These are phyloP conservation scores for Trametes cinnabarina DNA, from an alignment of 768 basidiomycete species.

Conservation along the genomic window DNA sequence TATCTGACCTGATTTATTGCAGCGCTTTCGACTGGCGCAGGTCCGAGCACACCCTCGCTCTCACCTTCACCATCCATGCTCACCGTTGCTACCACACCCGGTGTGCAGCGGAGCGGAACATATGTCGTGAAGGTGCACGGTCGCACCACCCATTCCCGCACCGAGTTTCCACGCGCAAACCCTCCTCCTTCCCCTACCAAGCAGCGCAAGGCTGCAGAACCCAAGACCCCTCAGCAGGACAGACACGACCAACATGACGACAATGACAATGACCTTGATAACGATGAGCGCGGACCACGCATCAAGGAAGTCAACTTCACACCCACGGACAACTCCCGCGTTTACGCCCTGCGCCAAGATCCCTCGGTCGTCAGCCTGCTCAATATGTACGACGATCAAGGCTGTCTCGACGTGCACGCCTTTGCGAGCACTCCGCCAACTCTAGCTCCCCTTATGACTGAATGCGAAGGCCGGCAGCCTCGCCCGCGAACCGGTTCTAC, in stretches of 20 bases:
- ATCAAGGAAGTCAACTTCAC: conserved; percentile 38
- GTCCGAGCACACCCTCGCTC: neutral
- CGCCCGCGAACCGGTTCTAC: conserved; percentile 67
- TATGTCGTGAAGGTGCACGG: conserved; percentile 73
- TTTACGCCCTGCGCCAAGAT: conserved; percentile 64
- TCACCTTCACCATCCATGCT: conserved; percentile 17
- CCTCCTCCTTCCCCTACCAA: conserved; percentile 32
- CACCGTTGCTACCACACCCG: conserved; percentile 37
- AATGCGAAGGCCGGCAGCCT: conserved; percentile 46
- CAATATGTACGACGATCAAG: conserved; percentile 71
- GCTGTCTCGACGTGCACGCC: conserved; percentile 54
- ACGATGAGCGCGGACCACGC: conserved; percentile 12
- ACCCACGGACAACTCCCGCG: conserved; percentile 48
- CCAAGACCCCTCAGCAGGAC: conserved; percentile 13
- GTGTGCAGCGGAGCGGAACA: conserved; percentile 51
- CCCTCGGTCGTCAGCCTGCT: conserved; percentile 77
- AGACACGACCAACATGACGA: conserved; percentile 22
- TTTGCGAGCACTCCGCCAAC: conserved; percentile 62
- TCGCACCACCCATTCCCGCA: conserved; percentile 57
- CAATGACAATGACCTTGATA: conserved; percentile 21
- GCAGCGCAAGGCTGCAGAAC: conserved; percentile 24
- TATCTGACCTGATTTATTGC: neutral
- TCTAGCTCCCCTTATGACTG: conserved; percentile 21
- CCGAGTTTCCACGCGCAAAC: conserved; percentile 66
- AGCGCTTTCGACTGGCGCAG: conserved; percentile 36